Conservation (phyloP, 1,139 yeast species). For the Saccharomyces pastorianus region DNA sequence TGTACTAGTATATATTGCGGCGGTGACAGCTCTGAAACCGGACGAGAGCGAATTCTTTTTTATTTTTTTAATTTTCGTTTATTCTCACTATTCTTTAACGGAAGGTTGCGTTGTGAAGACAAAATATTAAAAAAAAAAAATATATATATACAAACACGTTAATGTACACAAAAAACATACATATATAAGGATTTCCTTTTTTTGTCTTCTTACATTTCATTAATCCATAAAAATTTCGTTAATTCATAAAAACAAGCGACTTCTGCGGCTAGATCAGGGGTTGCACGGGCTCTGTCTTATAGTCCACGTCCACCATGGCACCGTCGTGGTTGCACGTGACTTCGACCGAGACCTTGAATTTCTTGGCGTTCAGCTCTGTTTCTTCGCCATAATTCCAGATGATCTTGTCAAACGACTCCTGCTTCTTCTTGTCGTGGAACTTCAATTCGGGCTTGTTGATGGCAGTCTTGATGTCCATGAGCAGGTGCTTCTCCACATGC, state of each 20-base stretch:
- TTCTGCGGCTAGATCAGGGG: not conserved
- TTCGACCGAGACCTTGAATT: conserved; percentile 48
- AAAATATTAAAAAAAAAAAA: too few relatives aligned
- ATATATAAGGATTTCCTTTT: not conserved
- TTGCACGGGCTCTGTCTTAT: conserved; percentile 35
- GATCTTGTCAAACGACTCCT: conserved; percentile 39
- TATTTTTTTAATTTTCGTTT: too few relatives aligned
- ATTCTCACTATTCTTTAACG: too few relatives aligned
- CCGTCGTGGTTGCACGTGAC: conserved; percentile 52
- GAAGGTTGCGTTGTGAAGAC: too few relatives aligned
- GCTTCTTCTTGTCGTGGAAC: conserved; percentile 42
- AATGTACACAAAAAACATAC: not conserved
- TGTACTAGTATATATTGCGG: too few relatives aligned
- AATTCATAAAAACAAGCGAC: not conserved
- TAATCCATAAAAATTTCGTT: not conserved
- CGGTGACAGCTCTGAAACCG: too few relatives aligned
- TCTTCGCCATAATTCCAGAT: conserved; percentile 49
- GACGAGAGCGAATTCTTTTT: too few relatives aligned
- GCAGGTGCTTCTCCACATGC: conserved; percentile 62
- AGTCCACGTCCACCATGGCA: conserved; percentile 55
- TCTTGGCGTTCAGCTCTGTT: conserved; percentile 40
- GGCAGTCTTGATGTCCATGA: conserved; percentile 56
- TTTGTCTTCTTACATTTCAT: too few relatives aligned
- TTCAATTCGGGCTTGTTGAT: conserved; percentile 48
- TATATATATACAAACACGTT: too few relatives aligned